Evolutionary conservation across 2,329 filamentous ascomycete genomes (phyloP), one percentile per base, ranked within the genome.

Genomic region (Biscogniauxia mediterranea): DNA sequence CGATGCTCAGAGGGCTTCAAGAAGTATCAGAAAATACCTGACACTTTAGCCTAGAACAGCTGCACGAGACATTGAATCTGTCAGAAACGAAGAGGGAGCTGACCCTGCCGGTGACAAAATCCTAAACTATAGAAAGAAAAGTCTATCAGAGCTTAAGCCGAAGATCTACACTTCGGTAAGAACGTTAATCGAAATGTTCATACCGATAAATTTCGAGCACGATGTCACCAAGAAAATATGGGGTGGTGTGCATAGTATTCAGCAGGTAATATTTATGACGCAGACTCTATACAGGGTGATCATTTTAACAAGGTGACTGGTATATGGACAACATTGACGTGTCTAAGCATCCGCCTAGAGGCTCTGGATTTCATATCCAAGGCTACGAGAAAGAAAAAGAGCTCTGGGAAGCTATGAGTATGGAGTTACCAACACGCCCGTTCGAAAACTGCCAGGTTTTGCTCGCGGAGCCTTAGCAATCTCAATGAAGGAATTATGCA

Each of bases 161-260:
- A 32, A 38, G n/a, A n/a, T 61, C 15, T 61, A 54, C 19, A 7
- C 46, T 3, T 51, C 59, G 4, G 20, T 25, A 13, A 57, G 52
- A 25, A 19, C 25, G 2, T 28, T 59, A 15, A 6, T 62, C 2
- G 42, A 51, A 28, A 56, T 54, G 51, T 62, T 62, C 28, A 62
- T 62, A n/a, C 60, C 60, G 15, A 38, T 59, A 4, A 57, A 59
- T 21, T 59, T 62, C n/a, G 60, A 56, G 38, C 56, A 59, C 9
- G 50, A 59, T 17, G 21, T 23, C 1, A 62, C 60, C 21, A 51
- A 20, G 9, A 56, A 57, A 20, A 50, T 59, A 15, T 61, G 60
- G 56, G 56, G 60, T 20, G 56, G 53, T 19, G 15, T 56, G 9
- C 17, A 25, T 13, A 56, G 7, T 9, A 59, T 59, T 32, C 56